Base-by-base conservation (phyloP, 2,329 filamentous ascomycete species). In the Penicillium sp. region DNA sequence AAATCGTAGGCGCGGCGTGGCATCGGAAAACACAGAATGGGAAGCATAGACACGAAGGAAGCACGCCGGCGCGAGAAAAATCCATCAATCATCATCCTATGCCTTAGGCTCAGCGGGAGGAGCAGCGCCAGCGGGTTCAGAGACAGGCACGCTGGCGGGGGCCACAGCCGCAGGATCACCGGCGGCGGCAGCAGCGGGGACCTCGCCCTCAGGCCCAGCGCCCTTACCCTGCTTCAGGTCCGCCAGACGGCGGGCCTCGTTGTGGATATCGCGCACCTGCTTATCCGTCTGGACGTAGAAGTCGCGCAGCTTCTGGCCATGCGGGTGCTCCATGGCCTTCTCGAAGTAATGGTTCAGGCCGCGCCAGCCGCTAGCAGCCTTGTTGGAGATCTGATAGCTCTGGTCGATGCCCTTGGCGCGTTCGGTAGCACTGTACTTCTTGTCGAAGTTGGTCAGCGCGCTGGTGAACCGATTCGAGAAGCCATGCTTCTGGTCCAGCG, bases 191-290 rank as follows among this genome's bases (percentile, higher is more conserved):
- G 45, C 39, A 14, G 51, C 25, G 10, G 36, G 11, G 13, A 36
- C 15, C 20, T 11, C 15, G 26, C 15, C 19, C 10, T 9, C 25
- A 9, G 25, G 11, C 25, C 14, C 71, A 21, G 55, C 64, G 51
- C 65, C 69, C 33, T 75, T 74, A 32, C 69, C 68, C 32, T 59
- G 83, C 83, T 96, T 96, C 53, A 98, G 69, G 51, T 94, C 82
- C 34, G 91, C 91, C 39, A 98, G 76, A 54, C 93, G 83, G 49
- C 84, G 79, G 20, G 93, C 93, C 76, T 98, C 93, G 48, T 77
- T 78, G 71, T 98, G 93, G 32, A 98, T 93, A 63, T 98, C 93
- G 57, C 88, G 77, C 20, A 96, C 89, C 70, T 97, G 90, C 72
- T 88, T 88, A 64, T 85, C 83, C 49, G 86, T 80, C 54, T 87